Base-by-base conservation (phyloP, 2,329 filamentous ascomycete genomes). In the Acephala macrosclerotiorum region DNA sequence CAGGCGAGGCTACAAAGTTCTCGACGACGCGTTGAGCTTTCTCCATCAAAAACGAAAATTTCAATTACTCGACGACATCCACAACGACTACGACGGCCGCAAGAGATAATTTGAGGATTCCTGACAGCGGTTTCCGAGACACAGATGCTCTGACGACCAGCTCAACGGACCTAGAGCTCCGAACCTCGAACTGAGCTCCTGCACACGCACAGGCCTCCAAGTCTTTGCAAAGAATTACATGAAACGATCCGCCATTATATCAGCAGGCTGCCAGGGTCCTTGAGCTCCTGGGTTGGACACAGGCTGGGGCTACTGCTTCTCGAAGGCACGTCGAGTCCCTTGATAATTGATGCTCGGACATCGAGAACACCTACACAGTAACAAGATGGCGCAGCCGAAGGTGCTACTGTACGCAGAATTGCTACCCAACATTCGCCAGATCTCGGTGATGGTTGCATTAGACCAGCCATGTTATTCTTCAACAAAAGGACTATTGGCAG, bases 401-500 rank as follows among this genome's bases (percentile, higher is more conserved):
- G 42, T 71, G 12, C 59, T 75, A 55, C 80, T 91, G 25, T 90
- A 91, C 73, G 88, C 88, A 5, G 89, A 91, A 77, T 81, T 90
- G 1, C 82, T 91, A 2, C 80, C 84, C 33, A 89, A 90, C 66
- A 89, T 91, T 69, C 82, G 85, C 49, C 87, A 90, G 74, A 81
- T 91, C 45, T 89, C 88, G 4, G 78, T 90, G 25, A 84, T 82
- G 59, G 85, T 82, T 7, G 81, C 82, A 2, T 77, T 90, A 1
- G 78, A 80, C 2, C 80, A 82, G 35, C 72, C 73, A 47, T 73
- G 72, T 59, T 64, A 72, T 64, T 51, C 61, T 60, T 66, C 68
- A 51, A 78, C 75, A 47, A 72, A 66, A 40, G 75, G 67, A 61
- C 70, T 73, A 14, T 77, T 89, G 47, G 78, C 82, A 14, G 73